phyloP scores from a whole-genome alignment of 257 asterid species.

The Thymus quinquecostatus region DNA sequence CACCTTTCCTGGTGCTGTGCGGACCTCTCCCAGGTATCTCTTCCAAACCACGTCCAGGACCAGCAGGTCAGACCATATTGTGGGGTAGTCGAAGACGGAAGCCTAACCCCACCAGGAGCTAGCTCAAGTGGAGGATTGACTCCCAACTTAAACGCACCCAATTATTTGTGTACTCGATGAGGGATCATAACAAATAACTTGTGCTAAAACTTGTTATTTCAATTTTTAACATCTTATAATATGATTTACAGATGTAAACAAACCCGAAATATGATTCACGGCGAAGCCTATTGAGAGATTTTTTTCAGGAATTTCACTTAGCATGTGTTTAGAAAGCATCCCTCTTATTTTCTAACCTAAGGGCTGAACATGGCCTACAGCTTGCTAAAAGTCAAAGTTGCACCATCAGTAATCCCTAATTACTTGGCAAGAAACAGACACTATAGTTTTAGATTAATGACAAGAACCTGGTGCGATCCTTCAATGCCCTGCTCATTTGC shows the following conservation, averaged over 20 bases:
- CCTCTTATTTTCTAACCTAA: constrained; percentile 1
- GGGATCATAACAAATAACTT: neutral
- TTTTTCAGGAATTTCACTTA: neutral
- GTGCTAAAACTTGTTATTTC: neutral
- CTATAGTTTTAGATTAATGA: constrained; percentile 19
- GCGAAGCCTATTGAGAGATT: neutral
- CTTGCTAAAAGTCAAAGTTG: constrained; percentile 25
- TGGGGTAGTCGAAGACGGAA: too few relatives aligned
- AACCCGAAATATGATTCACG: neutral
- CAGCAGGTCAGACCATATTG: too few relatives aligned
- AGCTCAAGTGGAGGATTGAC: too few relatives aligned
- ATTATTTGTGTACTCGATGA: too few relatives aligned
- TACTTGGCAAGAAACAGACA: constrained; percentile 18
- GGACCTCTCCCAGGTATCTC: too few relatives aligned
- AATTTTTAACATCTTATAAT: neutral
- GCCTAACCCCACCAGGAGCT: too few relatives aligned
- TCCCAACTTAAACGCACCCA: too few relatives aligned
- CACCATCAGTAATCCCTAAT: constrained; percentile 15
- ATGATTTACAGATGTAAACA: neutral
- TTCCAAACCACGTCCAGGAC: too few relatives aligned
- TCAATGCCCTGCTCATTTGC: constrained; percentile 84
- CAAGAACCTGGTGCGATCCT: constrained; percentile 77
- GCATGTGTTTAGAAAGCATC: neutral
- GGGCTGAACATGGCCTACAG: constrained; percentile 15
- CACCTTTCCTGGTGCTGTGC: too few relatives aligned